These are phyloP conservation scores for Trichoderma sp. DNA, from an alignment of 2,329 filamentous ascomycete species.

Conservation along the genomic window DNA sequence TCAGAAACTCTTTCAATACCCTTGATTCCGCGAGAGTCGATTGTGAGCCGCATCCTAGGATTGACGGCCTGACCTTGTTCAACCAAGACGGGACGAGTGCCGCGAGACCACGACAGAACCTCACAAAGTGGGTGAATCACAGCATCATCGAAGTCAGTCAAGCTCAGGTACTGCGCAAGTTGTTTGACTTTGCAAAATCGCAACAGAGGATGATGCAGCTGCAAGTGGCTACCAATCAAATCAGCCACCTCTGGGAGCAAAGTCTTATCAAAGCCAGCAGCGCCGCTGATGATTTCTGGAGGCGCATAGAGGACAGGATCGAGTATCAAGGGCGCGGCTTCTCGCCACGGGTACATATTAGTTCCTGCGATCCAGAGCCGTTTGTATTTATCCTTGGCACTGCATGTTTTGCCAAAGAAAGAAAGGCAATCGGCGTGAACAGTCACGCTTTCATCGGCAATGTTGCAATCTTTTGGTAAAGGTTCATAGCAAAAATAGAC, in stretches of 20 bases:
- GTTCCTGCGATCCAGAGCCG: neutral
- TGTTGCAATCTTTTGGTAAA: too few relatives aligned
- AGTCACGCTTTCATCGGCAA: neutral
- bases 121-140: neutral
- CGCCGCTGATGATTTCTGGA: neutral
- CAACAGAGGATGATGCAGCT: neutral
- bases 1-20: neutral
- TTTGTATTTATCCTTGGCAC: neutral
- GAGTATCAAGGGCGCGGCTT: neutral
- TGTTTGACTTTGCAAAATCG: neutral
- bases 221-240: neutral
- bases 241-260: neutral
- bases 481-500: too few relatives aligned
- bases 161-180: neutral
- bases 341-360: neutral
- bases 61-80: neutral
- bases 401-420: neutral
- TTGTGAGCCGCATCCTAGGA: neutral
- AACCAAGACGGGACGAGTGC: neutral
- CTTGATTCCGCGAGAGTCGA: neutral
- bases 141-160: neutral
- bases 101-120: neutral
- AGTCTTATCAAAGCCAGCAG: neutral
- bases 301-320: neutral
- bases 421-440: neutral